phyloP scores from a whole-genome alignment of 1,284 basidiomycete genomes.

The Malassezia psittaci region DNA sequence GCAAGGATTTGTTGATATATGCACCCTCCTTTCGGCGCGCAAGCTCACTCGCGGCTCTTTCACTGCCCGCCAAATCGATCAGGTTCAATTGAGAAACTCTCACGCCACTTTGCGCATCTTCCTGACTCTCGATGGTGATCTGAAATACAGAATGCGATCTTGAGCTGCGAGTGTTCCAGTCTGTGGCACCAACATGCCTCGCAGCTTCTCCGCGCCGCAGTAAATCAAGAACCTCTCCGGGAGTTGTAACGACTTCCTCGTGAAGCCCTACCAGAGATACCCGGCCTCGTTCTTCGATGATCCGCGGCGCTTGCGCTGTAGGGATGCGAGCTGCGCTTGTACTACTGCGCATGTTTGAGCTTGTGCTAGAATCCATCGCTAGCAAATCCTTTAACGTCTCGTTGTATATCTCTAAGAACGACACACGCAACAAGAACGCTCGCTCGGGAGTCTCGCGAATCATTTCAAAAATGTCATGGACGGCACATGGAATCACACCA shows the following conservation, averaged over 20 bases:
- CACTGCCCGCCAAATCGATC: constrained; percentile 55
- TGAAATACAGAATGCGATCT: constrained; percentile 72
- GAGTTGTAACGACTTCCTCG: constrained; percentile 53
- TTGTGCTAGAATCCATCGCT: constrained; percentile 16
- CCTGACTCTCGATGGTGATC: constrained; percentile 49
- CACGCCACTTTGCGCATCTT: constrained; percentile 14
- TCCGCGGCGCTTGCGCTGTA: constrained; percentile 18
- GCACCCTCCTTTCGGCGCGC: constrained; percentile 53
- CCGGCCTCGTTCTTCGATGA: constrained; percentile 48
- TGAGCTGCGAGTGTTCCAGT: constrained; percentile 92
- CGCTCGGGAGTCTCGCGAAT: constrained; percentile 42
- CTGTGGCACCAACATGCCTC: constrained; percentile 80
- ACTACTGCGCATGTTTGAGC: neutral
- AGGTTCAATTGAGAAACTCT: constrained; percentile 50
- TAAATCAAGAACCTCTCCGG: constrained; percentile 55
- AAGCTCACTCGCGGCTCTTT: constrained; percentile 53
- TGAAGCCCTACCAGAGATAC: constrained; percentile 52
- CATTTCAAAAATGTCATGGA: constrained; percentile 55
- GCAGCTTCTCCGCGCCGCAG: constrained; percentile 75
- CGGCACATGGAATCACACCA: constrained; percentile 84
- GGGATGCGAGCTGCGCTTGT: neutral
- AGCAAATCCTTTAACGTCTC: constrained; percentile 54
- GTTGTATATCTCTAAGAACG: constrained; percentile 57
- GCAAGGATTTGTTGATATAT: constrained; percentile 47
- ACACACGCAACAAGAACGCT: constrained; percentile 52